Conservation (phyloP, 148 eudicot species). For the Heliosperma pusillum region DNA sequence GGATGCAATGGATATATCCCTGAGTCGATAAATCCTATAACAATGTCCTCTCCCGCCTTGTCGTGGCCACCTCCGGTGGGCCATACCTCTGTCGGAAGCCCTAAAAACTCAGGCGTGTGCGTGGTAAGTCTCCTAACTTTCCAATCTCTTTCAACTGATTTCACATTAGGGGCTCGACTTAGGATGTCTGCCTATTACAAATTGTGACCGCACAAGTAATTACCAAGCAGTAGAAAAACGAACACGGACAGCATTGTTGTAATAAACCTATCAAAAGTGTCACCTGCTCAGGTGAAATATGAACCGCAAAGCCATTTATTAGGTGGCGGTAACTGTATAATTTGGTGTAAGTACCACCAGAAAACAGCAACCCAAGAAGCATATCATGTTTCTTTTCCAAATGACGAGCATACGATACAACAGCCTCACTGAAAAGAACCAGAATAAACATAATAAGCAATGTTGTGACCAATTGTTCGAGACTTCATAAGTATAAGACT, state of each 20-base stretch:
- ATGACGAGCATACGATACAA: slow-evolving; percentile 75
- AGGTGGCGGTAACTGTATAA: slow-evolving; percentile 90
- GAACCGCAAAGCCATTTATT: slow-evolving; percentile 91
- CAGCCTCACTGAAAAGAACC: slow-evolving; percentile 58
- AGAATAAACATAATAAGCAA: slow-evolving; percentile 20
- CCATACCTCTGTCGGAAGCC: slow-evolving; percentile 99
- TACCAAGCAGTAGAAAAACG: slow-evolving; percentile 6
- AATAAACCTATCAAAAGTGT: slow-evolving; percentile 25
- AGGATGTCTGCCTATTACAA: slow-evolving; percentile 93
- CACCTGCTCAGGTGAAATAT: slow-evolving; percentile 89
- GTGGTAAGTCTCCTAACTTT: slow-evolving; percentile 91
- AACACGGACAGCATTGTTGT: slow-evolving; percentile 4
- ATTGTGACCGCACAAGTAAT: slow-evolving; percentile 40
- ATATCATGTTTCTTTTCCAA: slow-evolving; percentile 90
- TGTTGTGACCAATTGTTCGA: not conserved
- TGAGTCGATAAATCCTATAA: slow-evolving; percentile 90
- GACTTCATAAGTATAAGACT: not conserved
- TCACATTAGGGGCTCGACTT: slow-evolving; percentile 81
- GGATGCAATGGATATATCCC: slow-evolving; percentile 88
- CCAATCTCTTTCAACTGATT: slow-evolving; percentile 90
- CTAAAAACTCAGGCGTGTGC: slow-evolving; percentile 94
- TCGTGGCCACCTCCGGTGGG: slow-evolving; percentile 92
- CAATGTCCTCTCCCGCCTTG: slow-evolving; percentile 87
- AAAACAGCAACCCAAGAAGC: slow-evolving; percentile 82
- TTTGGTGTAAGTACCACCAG: slow-evolving; percentile 70